These are phyloP conservation scores for Caryopteris hybrid DNA, from an alignment of 305 asterid species.

Conservation along the genomic window DNA sequence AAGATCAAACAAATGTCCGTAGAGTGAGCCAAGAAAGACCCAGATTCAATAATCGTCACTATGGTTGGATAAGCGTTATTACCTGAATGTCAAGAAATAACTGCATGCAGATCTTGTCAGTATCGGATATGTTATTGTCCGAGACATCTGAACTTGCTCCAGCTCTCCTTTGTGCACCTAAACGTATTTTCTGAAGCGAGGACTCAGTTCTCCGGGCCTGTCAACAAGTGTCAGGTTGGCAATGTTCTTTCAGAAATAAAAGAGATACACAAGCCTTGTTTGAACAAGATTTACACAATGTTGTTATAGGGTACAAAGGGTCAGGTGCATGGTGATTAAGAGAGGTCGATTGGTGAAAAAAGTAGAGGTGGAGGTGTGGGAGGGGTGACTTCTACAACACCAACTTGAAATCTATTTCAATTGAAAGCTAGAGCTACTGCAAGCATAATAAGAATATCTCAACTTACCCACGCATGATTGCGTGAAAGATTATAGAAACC, in stretches of 20 bases:
- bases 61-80: not conserved
- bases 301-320: too few relatives aligned
- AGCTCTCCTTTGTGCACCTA: slow-evolving; percentile 89
- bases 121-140: slow-evolving; percentile 77
- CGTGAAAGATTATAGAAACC: not conserved
- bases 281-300: not conserved
- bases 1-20: slow-evolving; percentile 3
- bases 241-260: slow-evolving; percentile 1
- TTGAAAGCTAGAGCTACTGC: too few relatives aligned
- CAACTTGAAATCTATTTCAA: not conserved
- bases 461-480: too few relatives aligned
- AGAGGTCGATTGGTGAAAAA: too few relatives aligned
- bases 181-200: slow-evolving; percentile 91
- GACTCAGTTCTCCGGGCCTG: slow-evolving; percentile 94
- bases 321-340: too few relatives aligned
- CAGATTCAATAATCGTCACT: not conserved
- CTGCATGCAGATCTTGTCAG: slow-evolving; percentile 94
- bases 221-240: slow-evolving; percentile 17
- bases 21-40: not conserved
- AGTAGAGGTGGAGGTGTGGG: too few relatives aligned
- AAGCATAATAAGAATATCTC: too few relatives aligned
- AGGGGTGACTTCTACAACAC: not conserved
- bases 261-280: not conserved
- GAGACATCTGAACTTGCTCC: slow-evolving; percentile 95
- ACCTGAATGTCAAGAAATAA: slow-evolving; percentile 96